phyloP scores from a whole-genome alignment of 495 filamentous ascomycete species.

The Neurospora cerealis region DNA sequence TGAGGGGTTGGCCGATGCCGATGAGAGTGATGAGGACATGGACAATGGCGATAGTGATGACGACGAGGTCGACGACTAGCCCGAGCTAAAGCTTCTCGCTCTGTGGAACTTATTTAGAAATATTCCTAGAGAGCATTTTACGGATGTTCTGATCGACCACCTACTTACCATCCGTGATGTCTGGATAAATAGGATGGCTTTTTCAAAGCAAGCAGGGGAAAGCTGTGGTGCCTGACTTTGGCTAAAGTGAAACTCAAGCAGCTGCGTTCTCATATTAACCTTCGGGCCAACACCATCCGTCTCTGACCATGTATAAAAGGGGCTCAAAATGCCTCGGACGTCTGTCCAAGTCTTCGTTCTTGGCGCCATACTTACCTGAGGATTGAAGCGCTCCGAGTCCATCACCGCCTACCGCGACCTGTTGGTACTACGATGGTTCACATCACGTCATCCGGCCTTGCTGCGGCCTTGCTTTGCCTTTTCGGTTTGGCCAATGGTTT shows the following conservation, averaged over 20 bases:
- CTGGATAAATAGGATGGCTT: background rate
- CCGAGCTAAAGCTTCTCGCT: too few species aligned
- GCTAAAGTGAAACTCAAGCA: conserved; percentile 10
- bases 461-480: conserved; percentile 2
- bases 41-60: too few species aligned
- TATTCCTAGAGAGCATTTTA: too few species aligned
- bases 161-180: background rate
- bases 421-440: background rate
- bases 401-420: background rate
- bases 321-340: background rate
- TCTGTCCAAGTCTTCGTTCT: background rate
- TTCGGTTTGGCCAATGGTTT: background rate
- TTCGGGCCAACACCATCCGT: conserved; percentile 15
- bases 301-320: background rate
- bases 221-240: background rate
- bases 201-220: background rate
- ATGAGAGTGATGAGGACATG: too few species aligned
- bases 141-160: too few species aligned
- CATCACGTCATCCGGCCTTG: background rate
- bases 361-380: background rate
- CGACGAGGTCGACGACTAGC: too few species aligned
- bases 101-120: too few species aligned
- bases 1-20: too few species aligned
- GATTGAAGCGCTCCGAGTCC: background rate
- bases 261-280: conserved; percentile 6